Base-by-base conservation (phyloP, 2,329 filamentous ascomycete species). In the Escovopsis weberi region DNA sequence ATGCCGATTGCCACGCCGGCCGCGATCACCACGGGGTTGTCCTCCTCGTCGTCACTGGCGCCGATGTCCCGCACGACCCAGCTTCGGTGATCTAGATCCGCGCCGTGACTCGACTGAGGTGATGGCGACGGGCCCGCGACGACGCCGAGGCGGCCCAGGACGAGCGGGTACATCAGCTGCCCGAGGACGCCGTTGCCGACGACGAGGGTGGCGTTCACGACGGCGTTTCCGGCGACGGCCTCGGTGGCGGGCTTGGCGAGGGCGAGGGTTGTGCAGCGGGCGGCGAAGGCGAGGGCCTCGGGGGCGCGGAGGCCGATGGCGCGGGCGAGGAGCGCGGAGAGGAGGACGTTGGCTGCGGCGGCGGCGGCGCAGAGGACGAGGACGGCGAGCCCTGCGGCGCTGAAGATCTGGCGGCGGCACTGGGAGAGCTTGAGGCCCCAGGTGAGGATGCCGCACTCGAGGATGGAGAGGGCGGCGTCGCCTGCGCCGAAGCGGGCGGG, bases 361-460 rank as follows among this genome's bases (percentile, higher is more conserved):
- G 61, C 54, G 1, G 52, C 39, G 1, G 58, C 46, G 9, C 64
- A 63, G 3, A 67, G 54, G 4, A 61, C 6, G 4, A 66, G 47
- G 0, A 65, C 62, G 2, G 63, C 53, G 4, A 65, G 33, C 0
- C 70, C 69, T 0, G 61, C 61, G 1, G 58, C 48, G 19, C 66
- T 70, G 38, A 67, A 59, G 2, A 74, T 58, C 40, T 68, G 66
- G 2, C 49, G 47, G 4, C 68, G 66, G 53, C 67, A 70, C 47
- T 71, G 68, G 48, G 66, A 70, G 4, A 74, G 58, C 53, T 73
- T 74, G 48, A 74, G 64, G 0, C 70, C 70, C 70, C 70, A 74
- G 4, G 64, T 59, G 3, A 72, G 59, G 23, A 74, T 69, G 10
- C 69, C 70, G 4, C 66, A 63, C 50, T 72, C 67, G 3, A 74